Conservation (phyloP, 768 basidiomycete genomes). For the Agrocybe praecox region DNA sequence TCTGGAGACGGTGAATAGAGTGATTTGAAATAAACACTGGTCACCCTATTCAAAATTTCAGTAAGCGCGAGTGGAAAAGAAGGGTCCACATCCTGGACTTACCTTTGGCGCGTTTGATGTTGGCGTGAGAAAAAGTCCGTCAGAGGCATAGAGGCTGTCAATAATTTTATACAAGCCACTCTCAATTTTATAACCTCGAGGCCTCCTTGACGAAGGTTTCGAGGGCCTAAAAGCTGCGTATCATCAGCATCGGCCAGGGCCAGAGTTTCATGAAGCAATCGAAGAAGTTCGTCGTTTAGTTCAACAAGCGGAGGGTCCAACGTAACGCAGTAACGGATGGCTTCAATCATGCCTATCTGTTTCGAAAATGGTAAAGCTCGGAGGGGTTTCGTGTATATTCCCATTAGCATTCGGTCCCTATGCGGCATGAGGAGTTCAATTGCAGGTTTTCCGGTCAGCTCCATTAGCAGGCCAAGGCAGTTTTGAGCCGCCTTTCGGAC, state of each 20-base stretch:
- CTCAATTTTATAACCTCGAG: conserved; percentile 87
- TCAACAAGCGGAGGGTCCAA: conserved; percentile 90
- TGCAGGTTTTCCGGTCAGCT: conserved; percentile 69
- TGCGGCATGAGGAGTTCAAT: conserved; percentile 83
- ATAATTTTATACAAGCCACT: conserved; percentile 89
- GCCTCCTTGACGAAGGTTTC: conserved; percentile 73
- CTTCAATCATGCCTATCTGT: conserved; percentile 98
- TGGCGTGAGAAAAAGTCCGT: conserved; percentile 93
- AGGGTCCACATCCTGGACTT: conserved; percentile 6
- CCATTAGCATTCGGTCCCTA: conserved; percentile 83
- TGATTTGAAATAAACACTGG: conserved; percentile 97
- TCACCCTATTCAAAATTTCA: conserved; percentile 61
- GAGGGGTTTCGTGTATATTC: conserved; percentile 95
- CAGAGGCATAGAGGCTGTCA: conserved; percentile 93
- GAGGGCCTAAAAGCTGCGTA: conserved; percentile 72
- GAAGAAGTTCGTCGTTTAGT: conserved; percentile 88
- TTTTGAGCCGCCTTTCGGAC: conserved; percentile 85
- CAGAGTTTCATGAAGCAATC: conserved; percentile 90
- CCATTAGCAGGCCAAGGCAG: conserved; percentile 77
- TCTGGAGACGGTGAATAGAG: conserved; percentile 90
- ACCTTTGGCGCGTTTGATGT: conserved; percentile 85
- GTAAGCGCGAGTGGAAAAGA: not conserved
- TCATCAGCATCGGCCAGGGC: conserved; percentile 97
- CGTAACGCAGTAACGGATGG: conserved; percentile 90
- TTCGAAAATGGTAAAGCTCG: conserved; percentile 92